phyloP scores from a whole-genome alignment of 768 basidiomycete species.

The Auriscalpium microsporum region DNA sequence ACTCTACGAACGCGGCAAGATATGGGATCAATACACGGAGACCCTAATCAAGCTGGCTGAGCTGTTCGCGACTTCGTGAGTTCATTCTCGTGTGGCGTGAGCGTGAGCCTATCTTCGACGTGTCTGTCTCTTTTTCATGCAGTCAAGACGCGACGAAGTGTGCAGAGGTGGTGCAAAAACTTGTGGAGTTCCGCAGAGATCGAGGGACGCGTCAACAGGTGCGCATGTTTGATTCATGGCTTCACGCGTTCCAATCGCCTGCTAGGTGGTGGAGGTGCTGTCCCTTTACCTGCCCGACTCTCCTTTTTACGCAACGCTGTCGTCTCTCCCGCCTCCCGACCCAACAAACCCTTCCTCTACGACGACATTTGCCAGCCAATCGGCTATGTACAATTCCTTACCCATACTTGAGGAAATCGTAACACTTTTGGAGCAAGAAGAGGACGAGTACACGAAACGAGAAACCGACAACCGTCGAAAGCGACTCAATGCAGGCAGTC shows the following conservation, averaged over 20 bases:
- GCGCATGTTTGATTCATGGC: not conserved
- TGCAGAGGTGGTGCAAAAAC: constrained; percentile 72
- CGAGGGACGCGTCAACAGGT: constrained; percentile 58
- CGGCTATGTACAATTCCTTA: constrained; percentile 60
- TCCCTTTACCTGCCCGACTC: constrained; percentile 71
- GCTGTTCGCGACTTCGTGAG: constrained; percentile 52
- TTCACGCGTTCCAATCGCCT: not conserved
- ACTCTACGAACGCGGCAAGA: constrained; percentile 56
- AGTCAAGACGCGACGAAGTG: constrained; percentile 59
- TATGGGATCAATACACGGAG: constrained; percentile 51
- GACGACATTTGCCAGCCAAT: constrained; percentile 47
- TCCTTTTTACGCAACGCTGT: constrained; percentile 50
- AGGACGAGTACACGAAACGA: constrained; percentile 44
- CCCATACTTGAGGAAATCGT: constrained; percentile 68
- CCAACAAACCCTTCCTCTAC: constrained; percentile 64
- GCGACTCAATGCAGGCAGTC: constrained; percentile 60
- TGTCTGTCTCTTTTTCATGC: not conserved
- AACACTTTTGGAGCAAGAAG: constrained; percentile 50
- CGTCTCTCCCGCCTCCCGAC: constrained; percentile 63
- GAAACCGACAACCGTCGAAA: constrained; percentile 75
- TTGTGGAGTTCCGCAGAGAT: constrained; percentile 53
- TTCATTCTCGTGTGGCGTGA: not conserved
- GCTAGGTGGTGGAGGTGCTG: constrained; percentile 59
- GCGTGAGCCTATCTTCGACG: too few relatives aligned
- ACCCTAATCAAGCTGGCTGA: constrained; percentile 49